Evolutionary conservation across 2,329 filamentous ascomycete species (phyloP), one percentile per base, ranked within the genome.

Genomic region (Metarhizium anisopliae): DNA sequence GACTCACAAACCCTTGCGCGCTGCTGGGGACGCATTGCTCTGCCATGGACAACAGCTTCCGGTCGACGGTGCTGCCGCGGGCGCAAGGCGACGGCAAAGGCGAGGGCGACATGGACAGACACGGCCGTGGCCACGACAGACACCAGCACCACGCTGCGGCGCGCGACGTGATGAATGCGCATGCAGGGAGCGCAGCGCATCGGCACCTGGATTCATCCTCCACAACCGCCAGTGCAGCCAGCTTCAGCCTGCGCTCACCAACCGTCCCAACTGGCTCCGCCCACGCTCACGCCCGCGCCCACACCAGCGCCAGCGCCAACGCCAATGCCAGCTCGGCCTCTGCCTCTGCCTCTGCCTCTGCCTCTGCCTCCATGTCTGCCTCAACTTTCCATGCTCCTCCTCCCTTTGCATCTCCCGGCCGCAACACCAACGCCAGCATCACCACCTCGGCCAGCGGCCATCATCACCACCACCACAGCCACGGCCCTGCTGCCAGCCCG

Each of bases 221-320:
- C 72, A 61, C 71, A 70, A 60, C 74, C 73, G 63, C 71, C 29
- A 25, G 25, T 25, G 10, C 32, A 2, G 38, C 74, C 57, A 67
- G 67, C 68, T 78, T 79, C 67, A 75, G 68, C 65, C 68, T 79
- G 67, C 73, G 77, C 66, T 80, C 77, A 58, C 76, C 77, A 59
- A 74, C 76, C 51, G 42, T 20, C 16, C 50, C 51, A 30, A 29
- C 20, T 6, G 50, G 50, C 53, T 47, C 56, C 53, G 56, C 53
- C 50, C 74, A 74, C 59, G 59, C 71, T 60, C 73, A 76, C n/a
- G 16, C 42, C 42, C n/a, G 3, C 42, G 16, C 38, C 38, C 38
- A 16, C 38, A 11, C 53, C 50, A 73, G 74, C 59, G 59, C 72
- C 61, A 73, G 76, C n/a, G 16, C 42, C 42, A 18, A 14, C 42